Evolutionary conservation across 805 yeast genomes (phyloP).

Genomic region (Yarrowia divulgata): DNA sequence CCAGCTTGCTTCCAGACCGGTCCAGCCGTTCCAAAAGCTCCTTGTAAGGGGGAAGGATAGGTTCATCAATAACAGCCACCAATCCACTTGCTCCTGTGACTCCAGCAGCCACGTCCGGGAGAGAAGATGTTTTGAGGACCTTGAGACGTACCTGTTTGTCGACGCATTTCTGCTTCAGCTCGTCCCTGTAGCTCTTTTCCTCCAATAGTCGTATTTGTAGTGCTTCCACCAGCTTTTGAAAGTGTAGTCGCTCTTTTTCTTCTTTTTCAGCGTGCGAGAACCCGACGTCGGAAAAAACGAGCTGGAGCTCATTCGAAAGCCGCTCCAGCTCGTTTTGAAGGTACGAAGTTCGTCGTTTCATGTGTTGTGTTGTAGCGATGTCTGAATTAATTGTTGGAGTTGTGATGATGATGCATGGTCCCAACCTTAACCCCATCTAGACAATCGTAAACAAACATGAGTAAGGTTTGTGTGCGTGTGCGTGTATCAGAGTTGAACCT

Average conservation of each 20-base stretch:
- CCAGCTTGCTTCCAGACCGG: slow-evolving; percentile 29
- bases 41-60: slow-evolving; percentile 18
- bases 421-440: slow-evolving; percentile 26
- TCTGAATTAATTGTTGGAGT: not conserved
- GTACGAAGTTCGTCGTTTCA: slow-evolving; percentile 36
- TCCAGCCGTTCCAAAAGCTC: slow-evolving; percentile 31
- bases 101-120: slow-evolving; percentile 12
- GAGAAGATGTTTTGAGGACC: not conserved
- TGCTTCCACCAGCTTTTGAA: slow-evolving; percentile 23
- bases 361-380: not conserved
- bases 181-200: slow-evolving; percentile 26
- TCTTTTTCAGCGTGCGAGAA: slow-evolving; percentile 26
- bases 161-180: slow-evolving; percentile 26
- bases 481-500: too few relatives aligned
- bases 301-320: slow-evolving; percentile 35
- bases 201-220: slow-evolving; percentile 20
- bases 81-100: not conserved
- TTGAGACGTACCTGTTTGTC: slow-evolving; percentile 20
- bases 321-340: slow-evolving; percentile 33
- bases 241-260: slow-evolving; percentile 23
- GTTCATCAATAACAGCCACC: slow-evolving; percentile 20
- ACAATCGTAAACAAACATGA: slow-evolving; percentile 27
- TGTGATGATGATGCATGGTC: slow-evolving; percentile 11
- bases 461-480: not conserved
- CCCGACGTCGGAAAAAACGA: slow-evolving; percentile 19